Evolutionary conservation across 1,139 yeast species (phyloP).

Genomic region (Geotrichum candidum): DNA sequence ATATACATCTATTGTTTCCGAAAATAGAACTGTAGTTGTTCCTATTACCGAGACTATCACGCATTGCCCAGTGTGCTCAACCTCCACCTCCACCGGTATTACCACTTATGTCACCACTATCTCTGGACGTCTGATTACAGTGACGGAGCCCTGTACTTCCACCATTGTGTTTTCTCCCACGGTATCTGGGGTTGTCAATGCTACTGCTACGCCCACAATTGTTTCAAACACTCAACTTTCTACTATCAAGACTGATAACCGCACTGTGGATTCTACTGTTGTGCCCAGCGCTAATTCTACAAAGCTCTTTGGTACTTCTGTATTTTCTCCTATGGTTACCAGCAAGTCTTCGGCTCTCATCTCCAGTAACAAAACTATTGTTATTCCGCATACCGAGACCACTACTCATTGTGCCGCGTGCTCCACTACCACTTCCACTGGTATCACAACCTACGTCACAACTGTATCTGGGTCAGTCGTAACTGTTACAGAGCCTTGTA

Average conservation of each 20-base stretch:
- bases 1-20: neutral
- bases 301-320: neutral
- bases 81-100: neutral
- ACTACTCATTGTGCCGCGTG: neutral
- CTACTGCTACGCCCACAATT: neutral
- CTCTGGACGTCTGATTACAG: neutral
- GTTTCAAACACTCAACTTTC: neutral
- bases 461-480: neutral
- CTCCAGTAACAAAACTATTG: neutral
- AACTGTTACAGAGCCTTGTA: constrained; percentile 1
- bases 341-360: neutral
- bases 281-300: neutral
- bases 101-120: neutral
- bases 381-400: neutral
- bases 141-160: constrained; percentile 1
- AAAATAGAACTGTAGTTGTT: neutral
- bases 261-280: neutral
- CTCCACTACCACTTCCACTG: neutral
- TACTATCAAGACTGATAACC: neutral
- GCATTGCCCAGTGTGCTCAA: neutral
- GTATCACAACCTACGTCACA: neutral
- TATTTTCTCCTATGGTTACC: neutral
- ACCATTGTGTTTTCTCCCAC: neutral
- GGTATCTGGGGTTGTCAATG: neutral
- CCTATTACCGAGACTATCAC: neutral